Evolutionary conservation across 139 green algal genomes (phyloP).

Genomic region (Ettlia oleoabundans): DNA sequence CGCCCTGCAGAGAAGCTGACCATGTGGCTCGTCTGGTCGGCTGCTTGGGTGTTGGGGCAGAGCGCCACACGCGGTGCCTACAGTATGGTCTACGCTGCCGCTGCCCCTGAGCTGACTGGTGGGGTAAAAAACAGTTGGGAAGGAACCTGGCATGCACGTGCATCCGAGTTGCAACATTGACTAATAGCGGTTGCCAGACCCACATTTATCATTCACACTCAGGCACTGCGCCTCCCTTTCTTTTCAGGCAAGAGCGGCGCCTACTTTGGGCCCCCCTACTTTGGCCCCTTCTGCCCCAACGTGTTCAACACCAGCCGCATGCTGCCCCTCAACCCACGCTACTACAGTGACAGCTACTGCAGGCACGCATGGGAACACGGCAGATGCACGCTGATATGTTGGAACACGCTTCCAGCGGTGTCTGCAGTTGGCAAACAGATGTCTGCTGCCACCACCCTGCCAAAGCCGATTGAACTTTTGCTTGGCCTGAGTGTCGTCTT

Average conservation of each 20-base stretch:
- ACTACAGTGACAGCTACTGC: neutral
- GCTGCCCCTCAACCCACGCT: constrained; percentile 2
- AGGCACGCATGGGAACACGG: too few species aligned
- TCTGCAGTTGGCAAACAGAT: too few species aligned
- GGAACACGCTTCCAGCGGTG: too few species aligned
- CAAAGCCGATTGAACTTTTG: too few species aligned
- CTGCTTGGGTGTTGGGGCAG: constrained; percentile 14
- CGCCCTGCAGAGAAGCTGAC: neutral
- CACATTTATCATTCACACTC: too few species aligned
- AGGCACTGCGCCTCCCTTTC: too few species aligned
- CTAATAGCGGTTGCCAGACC: too few species aligned
- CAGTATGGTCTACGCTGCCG: constrained; percentile 13
- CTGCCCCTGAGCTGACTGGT: constrained; percentile 11
- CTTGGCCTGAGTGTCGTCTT: too few species aligned
- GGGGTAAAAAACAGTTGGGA: too few species aligned
- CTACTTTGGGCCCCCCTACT: constrained; percentile 17
- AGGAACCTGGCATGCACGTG: too few species aligned
- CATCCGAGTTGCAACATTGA: too few species aligned
- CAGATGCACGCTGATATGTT: too few species aligned
- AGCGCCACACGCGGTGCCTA: neutral
- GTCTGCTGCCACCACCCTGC: neutral
- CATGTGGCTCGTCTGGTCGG: neutral
- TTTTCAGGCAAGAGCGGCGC: constrained; percentile 10
- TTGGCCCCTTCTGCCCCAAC: neutral
- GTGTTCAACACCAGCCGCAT: neutral